Conservation (phyloP, 805 yeast species). For the Lipomyces orientalis region DNA sequence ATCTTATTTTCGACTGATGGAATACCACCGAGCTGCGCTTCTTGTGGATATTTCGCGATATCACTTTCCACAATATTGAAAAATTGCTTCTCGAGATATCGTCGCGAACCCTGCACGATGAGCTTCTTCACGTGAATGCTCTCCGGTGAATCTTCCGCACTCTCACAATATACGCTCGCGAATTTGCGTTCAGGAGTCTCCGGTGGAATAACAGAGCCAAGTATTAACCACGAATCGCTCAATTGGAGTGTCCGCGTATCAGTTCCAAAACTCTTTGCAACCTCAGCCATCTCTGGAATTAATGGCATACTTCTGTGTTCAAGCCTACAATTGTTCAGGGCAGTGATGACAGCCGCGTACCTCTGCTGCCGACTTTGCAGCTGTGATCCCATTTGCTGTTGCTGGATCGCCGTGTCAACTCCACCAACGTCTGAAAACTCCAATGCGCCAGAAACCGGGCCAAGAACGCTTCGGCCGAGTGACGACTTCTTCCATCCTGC, state of each 20-base stretch:
- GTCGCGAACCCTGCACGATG: slow-evolving; percentile 61
- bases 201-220: slow-evolving; percentile 54
- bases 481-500: slow-evolving; percentile 45
- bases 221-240: slow-evolving; percentile 73
- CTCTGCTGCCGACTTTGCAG: slow-evolving; percentile 47
- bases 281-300: slow-evolving; percentile 63
- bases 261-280: slow-evolving; percentile 55
- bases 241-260: slow-evolving; percentile 74
- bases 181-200: slow-evolving; percentile 44
- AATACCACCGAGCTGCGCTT: slow-evolving; percentile 63
- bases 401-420: slow-evolving; percentile 19
- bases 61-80: slow-evolving; percentile 70
- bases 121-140: slow-evolving; percentile 47
- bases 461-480: slow-evolving; percentile 47
- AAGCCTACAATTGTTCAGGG: slow-evolving; percentile 68
- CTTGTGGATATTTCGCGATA: slow-evolving; percentile 58
- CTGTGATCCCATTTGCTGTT: slow-evolving; percentile 22
- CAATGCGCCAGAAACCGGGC: slow-evolving; percentile 42
- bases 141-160: slow-evolving; percentile 43
- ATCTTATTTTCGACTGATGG: slow-evolving; percentile 78
- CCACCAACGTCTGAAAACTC: slow-evolving; percentile 44
- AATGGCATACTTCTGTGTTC: slow-evolving; percentile 53
- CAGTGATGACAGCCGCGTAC: slow-evolving; percentile 72
- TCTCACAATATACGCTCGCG: slow-evolving; percentile 45
- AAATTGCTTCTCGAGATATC: slow-evolving; percentile 77